These are phyloP conservation scores for Cryptococcus amylolentus DNA, from an alignment of 1,284 basidiomycete genomes.

Conservation along the genomic window DNA sequence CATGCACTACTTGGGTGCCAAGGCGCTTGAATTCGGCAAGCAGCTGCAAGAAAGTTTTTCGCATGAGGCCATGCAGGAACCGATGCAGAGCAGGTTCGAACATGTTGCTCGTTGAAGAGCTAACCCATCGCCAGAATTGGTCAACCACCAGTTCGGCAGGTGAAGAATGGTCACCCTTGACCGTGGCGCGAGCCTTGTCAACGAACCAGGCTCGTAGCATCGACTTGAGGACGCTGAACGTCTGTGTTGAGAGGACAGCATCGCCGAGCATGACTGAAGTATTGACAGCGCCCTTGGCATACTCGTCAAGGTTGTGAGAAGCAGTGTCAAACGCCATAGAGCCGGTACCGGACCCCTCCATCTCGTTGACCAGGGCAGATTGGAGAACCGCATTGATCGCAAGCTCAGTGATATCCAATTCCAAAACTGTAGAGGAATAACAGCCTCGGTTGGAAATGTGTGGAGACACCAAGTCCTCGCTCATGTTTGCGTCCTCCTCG, in stretches of 20 bases:
- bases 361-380: conserved; percentile 89
- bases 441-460: conserved; percentile 83
- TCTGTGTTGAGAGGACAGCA: conserved; percentile 83
- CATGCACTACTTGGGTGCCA: conserved; percentile 89
- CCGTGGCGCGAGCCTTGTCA: conserved; percentile 66
- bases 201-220: conserved; percentile 92
- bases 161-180: conserved; percentile 43
- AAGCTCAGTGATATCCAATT: conserved; percentile 83
- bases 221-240: conserved; percentile 77
- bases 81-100: conserved; percentile 92
- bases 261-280: conserved; percentile 83
- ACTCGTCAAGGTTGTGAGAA: conserved; percentile 87
- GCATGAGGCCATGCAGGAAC: conserved; percentile 94
- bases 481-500: conserved; percentile 75
- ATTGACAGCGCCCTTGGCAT: conserved; percentile 67
- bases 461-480: conserved; percentile 75
- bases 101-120: conserved; percentile 75
- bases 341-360: conserved; percentile 85
- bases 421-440: conserved; percentile 90
- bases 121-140: conserved; percentile 98
- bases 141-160: conserved; percentile 58
- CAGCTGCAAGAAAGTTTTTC: conserved; percentile 95
- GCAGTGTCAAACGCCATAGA: conserved; percentile 90
- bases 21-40: conserved; percentile 95
- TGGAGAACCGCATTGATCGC: conserved; percentile 94